Percentiles rank a stretch among this genome's conserved stretches.
Evolutionary conservation across 768 basidiomycete genomes (phyloP).

Genomic region (Terana coerulea): DNA sequence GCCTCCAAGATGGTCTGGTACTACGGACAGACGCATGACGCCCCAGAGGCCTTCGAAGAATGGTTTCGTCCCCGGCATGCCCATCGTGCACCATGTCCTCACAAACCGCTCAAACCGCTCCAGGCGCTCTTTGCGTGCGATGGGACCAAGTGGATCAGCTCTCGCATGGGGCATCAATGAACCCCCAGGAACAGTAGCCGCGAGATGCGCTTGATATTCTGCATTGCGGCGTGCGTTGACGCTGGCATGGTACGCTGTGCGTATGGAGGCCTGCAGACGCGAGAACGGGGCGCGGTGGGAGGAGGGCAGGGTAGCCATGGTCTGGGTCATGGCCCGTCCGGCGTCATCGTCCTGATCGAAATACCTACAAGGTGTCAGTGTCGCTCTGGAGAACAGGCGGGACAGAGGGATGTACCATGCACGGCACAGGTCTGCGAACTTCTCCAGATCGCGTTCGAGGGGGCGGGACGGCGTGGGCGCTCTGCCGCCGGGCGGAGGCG

Average conservation of each 20-base stretch:
- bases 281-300: constrained; percentile 86
- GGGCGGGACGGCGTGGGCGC: constrained; percentile 71
- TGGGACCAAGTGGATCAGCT: constrained; percentile 54
- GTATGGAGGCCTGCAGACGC: constrained; percentile 80
- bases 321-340: constrained; percentile 78
- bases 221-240: constrained; percentile 73
- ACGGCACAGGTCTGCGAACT: constrained; percentile 72
- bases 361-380: constrained; percentile 50
- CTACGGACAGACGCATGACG: constrained; percentile 73
- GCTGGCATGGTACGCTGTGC: constrained; percentile 80
- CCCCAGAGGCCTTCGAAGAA: constrained; percentile 81
- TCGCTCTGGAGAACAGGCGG: neutral
- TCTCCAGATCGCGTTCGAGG: constrained; percentile 64
- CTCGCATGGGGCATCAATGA: constrained; percentile 75
- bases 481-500: constrained; percentile 54
- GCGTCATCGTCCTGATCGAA: constrained; percentile 78
- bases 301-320: constrained; percentile 71
- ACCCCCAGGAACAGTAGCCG: constrained; percentile 73
- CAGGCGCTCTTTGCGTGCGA: constrained; percentile 75
- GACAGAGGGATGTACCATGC: constrained; percentile 53
- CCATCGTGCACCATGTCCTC: constrained; percentile 77
- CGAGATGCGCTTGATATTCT: constrained; percentile 82
- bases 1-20: constrained; percentile 79
- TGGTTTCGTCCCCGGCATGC: constrained; percentile 86
- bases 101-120: constrained; percentile 76